Percentiles rank a stretch among this genome's conserved stretches.
Evolutionary conservation across 2,329 filamentous ascomycete genomes (phyloP).

Genomic region (Talaromyces piceae): DNA sequence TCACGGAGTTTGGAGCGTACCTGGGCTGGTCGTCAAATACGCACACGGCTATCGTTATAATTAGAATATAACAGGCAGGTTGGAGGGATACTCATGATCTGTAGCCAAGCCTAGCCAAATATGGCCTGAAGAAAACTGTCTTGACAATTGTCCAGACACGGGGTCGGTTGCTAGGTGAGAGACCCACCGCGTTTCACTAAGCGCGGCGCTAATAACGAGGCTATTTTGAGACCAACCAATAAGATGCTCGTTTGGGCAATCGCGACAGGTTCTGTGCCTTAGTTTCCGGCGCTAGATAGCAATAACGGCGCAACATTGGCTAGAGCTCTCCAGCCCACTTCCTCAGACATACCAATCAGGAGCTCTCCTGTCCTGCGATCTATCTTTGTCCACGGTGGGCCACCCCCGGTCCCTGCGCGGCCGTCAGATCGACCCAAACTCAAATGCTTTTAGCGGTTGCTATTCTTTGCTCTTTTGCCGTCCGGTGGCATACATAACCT

Average conservation of each 20-base stretch:
- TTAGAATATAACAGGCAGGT: too few species aligned
- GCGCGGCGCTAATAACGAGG: conserved; percentile 1
- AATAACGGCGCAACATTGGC: background rate
- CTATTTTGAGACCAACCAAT: background rate
- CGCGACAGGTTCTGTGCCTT: background rate
- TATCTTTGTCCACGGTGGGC: background rate
- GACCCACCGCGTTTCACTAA: conserved; percentile 6
- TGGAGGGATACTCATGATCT: background rate
- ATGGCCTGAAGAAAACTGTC: conserved; percentile 1
- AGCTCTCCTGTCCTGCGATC: background rate
- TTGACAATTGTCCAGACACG: background rate
- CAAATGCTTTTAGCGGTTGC: conserved; percentile 7
- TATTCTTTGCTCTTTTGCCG: conserved; percentile 9
- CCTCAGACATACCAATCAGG: conserved; percentile 4
- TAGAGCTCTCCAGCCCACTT: background rate
- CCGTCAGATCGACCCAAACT: background rate
- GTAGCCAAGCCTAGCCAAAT: background rate
- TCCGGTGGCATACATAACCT: conserved; percentile 1
- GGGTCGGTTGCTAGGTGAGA: background rate
- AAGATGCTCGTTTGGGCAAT: accelerated
- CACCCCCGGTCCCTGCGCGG: background rate
- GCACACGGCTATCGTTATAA: background rate
- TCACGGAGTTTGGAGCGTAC: background rate
- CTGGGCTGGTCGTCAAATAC: background rate
- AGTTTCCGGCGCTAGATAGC: background rate